phyloP scores from a whole-genome alignment of 129 eudicot species.

The Sambucus nigra region DNA sequence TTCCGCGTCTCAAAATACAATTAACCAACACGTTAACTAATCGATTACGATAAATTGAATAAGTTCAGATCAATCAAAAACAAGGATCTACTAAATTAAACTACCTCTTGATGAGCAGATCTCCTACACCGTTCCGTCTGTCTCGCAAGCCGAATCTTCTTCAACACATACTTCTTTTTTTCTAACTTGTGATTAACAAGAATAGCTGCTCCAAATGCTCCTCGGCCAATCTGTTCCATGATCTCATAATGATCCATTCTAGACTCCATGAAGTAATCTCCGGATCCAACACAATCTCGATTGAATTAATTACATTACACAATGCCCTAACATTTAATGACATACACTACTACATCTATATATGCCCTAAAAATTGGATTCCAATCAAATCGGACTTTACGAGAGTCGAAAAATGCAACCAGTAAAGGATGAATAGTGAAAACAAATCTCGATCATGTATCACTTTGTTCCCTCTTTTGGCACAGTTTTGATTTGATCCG shows the following conservation, averaged over 20 bases:
- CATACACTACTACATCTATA: not conserved
- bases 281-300: slow-evolving; percentile 23
- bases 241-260: slow-evolving; percentile 97
- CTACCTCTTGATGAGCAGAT: slow-evolving; percentile 99
- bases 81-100: not conserved
- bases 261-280: slow-evolving; percentile 53
- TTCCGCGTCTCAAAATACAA: no score
- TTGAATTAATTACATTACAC: not conserved
- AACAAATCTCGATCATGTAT: not conserved
- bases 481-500: slow-evolving; percentile 2
- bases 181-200: slow-evolving; percentile 87
- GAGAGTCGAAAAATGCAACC: not conserved
- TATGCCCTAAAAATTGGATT: slow-evolving; percentile 7
- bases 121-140: slow-evolving; percentile 97
- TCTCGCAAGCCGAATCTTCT: slow-evolving; percentile 97
- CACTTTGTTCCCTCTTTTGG: not conserved
- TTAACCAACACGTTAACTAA: not conserved
- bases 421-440: slow-evolving; percentile 5
- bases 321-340: slow-evolving; percentile 15
- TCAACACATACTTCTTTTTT: slow-evolving; percentile 85
- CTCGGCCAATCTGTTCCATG: slow-evolving; percentile 99
- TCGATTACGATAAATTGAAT: not conserved
- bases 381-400: slow-evolving; percentile 1
- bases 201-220: slow-evolving; percentile 99
- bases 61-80: not conserved